Evolutionary conservation across 495 filamentous ascomycete species (phyloP).

Genomic region (Beverwykella pulmonaria): DNA sequence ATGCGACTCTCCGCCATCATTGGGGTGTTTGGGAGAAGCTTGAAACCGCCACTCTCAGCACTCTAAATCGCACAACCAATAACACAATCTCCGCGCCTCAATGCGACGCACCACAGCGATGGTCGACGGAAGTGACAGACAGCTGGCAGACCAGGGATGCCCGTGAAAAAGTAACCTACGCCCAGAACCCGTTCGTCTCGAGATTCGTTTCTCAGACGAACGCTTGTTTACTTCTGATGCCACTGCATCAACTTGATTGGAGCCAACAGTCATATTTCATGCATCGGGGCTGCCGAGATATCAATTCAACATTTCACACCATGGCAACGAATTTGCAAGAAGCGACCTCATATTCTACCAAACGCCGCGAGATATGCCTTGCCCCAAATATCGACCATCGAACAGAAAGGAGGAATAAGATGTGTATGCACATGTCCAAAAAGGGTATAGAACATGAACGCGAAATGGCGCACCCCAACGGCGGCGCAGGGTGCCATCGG

Average conservation of each 20-base stretch:
- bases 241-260: background rate
- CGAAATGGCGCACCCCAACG: conserved; percentile 2
- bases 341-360: background rate
- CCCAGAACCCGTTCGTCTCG: background rate
- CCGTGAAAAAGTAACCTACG: background rate
- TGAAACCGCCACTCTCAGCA: conserved; percentile 22
- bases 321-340: background rate
- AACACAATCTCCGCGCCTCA: background rate
- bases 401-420: background rate
- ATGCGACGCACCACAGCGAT: background rate
- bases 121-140: background rate
- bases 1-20: conserved; percentile 10
- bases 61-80: conserved; percentile 23
- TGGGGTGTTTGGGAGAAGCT: conserved; percentile 10
- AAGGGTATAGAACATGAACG: conserved; percentile 23
- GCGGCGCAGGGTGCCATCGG: background rate
- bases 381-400: conserved; percentile 1
- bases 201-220: background rate
- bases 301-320: background rate
- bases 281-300: background rate
- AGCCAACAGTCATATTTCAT: too few relatives aligned
- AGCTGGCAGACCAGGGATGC: conserved; percentile 11
- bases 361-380: background rate
- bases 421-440: conserved; percentile 8
- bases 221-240: background rate